These are phyloP conservation scores for Carex littledalei DNA, from an alignment of 176 grass and related monocot genomes.

Conservation along the genomic window DNA sequence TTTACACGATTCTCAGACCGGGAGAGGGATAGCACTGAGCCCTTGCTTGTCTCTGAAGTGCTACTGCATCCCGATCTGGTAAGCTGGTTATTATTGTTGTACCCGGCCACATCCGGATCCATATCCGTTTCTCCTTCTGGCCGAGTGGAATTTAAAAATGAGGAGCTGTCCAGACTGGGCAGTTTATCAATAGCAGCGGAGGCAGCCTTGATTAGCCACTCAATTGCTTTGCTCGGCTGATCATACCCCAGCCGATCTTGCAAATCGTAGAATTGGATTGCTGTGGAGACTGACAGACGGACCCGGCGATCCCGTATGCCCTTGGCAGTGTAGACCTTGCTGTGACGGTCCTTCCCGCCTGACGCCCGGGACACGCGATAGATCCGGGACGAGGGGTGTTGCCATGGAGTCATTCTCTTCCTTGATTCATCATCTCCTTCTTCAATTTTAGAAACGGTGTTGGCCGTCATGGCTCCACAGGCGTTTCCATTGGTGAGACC, in stretches of 20 bases:
- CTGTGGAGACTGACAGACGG: conserved; percentile 66
- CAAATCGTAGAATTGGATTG: conserved; percentile 92
- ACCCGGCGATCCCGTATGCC: conserved; percentile 82
- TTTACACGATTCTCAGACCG: conserved; percentile 66
- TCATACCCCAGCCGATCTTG: conserved; percentile 81
- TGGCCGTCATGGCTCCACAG: conserved; percentile 16
- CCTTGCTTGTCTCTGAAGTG: conserved; percentile 85
- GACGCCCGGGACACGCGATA: conserved; percentile 43
- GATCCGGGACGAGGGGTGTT: conserved; percentile 61
- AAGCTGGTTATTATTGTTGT: conserved; percentile 26
- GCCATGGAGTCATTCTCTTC: conserved; percentile 8
- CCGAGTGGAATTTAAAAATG: conserved; percentile 18
- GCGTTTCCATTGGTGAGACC: background rate
- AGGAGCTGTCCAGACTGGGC: conserved; percentile 36
- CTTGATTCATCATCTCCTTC: conserved; percentile 6
- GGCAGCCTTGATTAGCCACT: conserved; percentile 88
- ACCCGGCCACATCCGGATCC: conserved; percentile 13
- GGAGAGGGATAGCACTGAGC: conserved; percentile 62
- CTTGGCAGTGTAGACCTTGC: conserved; percentile 85
- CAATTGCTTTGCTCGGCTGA: conserved; percentile 87
- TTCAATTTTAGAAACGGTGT: background rate
- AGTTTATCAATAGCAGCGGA: conserved; percentile 56
- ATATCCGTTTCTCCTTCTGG: background rate
- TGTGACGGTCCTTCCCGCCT: conserved; percentile 76
- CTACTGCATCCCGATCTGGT: conserved; percentile 63